Conservation (phyloP, 2,329 filamentous ascomycete species). For the Neopestalotiopsis sp. region DNA sequence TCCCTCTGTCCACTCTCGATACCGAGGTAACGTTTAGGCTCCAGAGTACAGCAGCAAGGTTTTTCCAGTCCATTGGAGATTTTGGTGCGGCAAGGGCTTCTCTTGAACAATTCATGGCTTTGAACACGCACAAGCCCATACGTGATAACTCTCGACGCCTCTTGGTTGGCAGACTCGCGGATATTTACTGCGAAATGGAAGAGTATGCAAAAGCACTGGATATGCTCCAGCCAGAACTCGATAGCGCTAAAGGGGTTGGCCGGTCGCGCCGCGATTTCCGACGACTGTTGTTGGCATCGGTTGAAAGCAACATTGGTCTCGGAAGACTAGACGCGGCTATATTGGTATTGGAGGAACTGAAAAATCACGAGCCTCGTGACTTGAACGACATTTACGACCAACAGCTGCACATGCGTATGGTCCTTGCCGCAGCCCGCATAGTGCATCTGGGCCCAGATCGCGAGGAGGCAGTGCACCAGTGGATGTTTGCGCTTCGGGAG, state of each 20-base stretch:
- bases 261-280: slow-evolving; percentile 28
- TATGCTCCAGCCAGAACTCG: slow-evolving; percentile 30
- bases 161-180: slow-evolving; percentile 32
- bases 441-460: slow-evolving; percentile 24
- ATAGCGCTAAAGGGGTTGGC: slow-evolving; percentile 18
- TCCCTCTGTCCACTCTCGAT: slow-evolving; percentile 36
- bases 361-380: slow-evolving; percentile 25
- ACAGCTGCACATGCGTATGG: slow-evolving; percentile 34
- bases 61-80: slow-evolving; percentile 39
- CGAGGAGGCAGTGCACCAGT: slow-evolving; percentile 25
- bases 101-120: slow-evolving; percentile 35
- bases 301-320: neutral
- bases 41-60: slow-evolving; percentile 37
- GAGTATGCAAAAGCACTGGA: slow-evolving; percentile 28
- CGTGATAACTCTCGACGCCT: slow-evolving; percentile 31
- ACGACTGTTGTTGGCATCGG: slow-evolving; percentile 28
- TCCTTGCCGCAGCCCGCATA: slow-evolving; percentile 32
- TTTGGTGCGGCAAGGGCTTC: slow-evolving; percentile 34
- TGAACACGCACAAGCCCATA: slow-evolving; percentile 30
- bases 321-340: neutral
- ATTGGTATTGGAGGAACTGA: slow-evolving; percentile 23
- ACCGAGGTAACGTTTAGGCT: slow-evolving; percentile 39
- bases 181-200: slow-evolving; percentile 35
- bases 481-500: slow-evolving; percentile 25
- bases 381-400: slow-evolving; percentile 38